A percentile compares a stretch with the other conserved stretches of the same genome.
Evolutionary conservation across 352 stramenopile species (phyloP).

Genomic region (Thalassiosira exigua): DNA sequence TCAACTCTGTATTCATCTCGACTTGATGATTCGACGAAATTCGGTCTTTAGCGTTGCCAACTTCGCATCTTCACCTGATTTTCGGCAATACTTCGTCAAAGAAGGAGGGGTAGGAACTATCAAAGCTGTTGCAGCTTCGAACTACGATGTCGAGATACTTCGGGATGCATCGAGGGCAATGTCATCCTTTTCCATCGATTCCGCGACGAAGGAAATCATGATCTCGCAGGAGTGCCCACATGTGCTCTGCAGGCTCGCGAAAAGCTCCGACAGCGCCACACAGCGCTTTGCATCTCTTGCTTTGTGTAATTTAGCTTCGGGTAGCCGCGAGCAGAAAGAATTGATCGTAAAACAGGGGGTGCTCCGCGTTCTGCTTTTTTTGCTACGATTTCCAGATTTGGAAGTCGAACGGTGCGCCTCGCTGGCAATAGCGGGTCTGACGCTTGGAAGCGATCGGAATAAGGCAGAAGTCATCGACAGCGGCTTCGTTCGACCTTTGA

Average conservation of each 20-base stretch:
- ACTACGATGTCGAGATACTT: conserved; percentile 92
- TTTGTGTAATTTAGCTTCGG: conserved; percentile 91
- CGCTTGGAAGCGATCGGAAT: conserved; percentile 90
- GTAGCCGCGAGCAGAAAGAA: conserved; percentile 87
- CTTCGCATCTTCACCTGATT: conserved; percentile 93
- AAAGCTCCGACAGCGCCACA: conserved; percentile 91
- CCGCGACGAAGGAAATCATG: conserved; percentile 87
- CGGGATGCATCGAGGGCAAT: conserved; percentile 91
- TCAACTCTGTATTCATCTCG: conserved; percentile 88
- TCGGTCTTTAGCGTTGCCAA: conserved; percentile 94
- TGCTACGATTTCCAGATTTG: conserved; percentile 93
- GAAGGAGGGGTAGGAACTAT: conserved; percentile 95
- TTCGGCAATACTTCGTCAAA: conserved; percentile 93
- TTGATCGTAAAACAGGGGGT: conserved; percentile 91
- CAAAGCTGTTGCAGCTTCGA: conserved; percentile 91
- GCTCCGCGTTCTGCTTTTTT: conserved; percentile 92
- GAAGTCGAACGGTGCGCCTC: conserved; percentile 95
- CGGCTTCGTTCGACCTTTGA: conserved; percentile 90
- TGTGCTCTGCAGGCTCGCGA: conserved; percentile 92
- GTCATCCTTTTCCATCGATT: conserved; percentile 90
- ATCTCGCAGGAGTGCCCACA: conserved; percentile 86
- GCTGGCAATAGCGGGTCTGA: conserved; percentile 91
- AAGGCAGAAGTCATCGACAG: conserved; percentile 93
- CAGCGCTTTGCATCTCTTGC: conserved; percentile 94
- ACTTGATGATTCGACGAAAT: conserved; percentile 92